Evolutionary conservation across 441 rosid species (phyloP), one percentile per base, ranked within the genome.

Genomic region (Croton setiger): DNA sequence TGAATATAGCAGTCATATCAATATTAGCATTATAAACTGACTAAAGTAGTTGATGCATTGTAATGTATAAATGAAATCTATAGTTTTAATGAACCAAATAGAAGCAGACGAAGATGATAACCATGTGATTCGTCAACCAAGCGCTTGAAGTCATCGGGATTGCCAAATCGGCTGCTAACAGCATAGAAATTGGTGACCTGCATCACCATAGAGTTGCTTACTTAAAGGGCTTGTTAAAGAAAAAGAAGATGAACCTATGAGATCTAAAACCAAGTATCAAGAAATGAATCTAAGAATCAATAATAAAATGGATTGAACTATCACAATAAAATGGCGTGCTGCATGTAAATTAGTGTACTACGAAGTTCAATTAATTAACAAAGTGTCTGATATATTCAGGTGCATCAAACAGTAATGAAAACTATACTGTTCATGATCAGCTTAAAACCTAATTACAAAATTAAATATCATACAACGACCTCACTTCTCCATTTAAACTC

Each of bases 121-220:
- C 98, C 97, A 58, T 94, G 98, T 59, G 98, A 97, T 83, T 90
- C 97, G 73, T 94, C 99, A 73, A 92, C 87, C 85, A 94, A 86
- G 71, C 74, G 79, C 80, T 94, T 94, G 85, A 94, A 92, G 76
- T 94, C 97, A 80, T 94, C 97, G 54, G 97, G 99, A 31, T 88
- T 94, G 74, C 99, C 99, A 82, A 66, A 94, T 70, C 99, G 85
- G 83, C 96, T 91, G 85, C 97, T 90, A 64, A 82, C 97, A 56
- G 99, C 97, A 76, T 67, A 94, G 71, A 88, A 80, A 65, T 92
- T 94, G 61, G 97, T 91, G 77, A 94, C 97, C 99, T 94, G 90
- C 75, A 76, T 67, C 64, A 67, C 66, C 72, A 72, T 20, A 71
- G 27, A 75, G 67, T 68, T 74, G 66, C 44, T 65, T 53, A 64